Conservation (phyloP, 2,329 filamentous ascomycete species). For the Ceratocystis diversiconidia region DNA sequence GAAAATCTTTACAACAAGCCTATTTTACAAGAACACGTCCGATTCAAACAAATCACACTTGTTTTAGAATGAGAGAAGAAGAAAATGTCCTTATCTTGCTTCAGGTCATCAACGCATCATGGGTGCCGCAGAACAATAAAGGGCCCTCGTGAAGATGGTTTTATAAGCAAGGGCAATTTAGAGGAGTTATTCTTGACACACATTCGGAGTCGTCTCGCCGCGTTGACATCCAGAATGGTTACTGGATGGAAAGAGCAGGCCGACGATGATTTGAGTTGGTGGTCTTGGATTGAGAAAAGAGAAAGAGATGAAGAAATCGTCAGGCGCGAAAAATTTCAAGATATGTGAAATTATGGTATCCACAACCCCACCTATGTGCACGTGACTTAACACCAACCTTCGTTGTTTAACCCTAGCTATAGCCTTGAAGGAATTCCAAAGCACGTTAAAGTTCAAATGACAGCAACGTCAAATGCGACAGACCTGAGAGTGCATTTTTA, state of each 20-base stretch:
- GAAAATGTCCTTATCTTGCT: constrained; percentile 41
- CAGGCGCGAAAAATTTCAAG: constrained; percentile 4
- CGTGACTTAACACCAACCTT: neutral
- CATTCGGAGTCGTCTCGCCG: constrained; percentile 35
- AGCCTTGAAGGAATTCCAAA: neutral
- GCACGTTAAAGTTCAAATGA: too few relatives aligned
- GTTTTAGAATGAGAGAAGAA: neutral
- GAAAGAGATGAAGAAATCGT: constrained; percentile 14
- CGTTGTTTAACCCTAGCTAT: constrained; percentile 7
- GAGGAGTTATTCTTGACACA: constrained; percentile 42
- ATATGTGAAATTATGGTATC: constrained; percentile 6
- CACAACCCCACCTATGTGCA: neutral
- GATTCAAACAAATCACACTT: too few relatives aligned
- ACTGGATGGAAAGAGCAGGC: constrained; percentile 21
- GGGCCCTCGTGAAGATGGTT: constrained; percentile 56
- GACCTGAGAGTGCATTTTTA: too few relatives aligned
- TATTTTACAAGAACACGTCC: too few relatives aligned
- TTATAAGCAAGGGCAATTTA: constrained; percentile 42
- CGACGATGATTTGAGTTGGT: constrained; percentile 32
- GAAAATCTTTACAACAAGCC: too few relatives aligned
- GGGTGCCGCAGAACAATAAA: constrained; percentile 36
- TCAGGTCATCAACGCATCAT: constrained; percentile 57
- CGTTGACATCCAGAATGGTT: constrained; percentile 23
- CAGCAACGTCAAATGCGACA: too few relatives aligned
- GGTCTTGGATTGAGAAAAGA: constrained; percentile 30